Conservation (phyloP, 106 monocot species). For the Xerophyta viscosa region DNA sequence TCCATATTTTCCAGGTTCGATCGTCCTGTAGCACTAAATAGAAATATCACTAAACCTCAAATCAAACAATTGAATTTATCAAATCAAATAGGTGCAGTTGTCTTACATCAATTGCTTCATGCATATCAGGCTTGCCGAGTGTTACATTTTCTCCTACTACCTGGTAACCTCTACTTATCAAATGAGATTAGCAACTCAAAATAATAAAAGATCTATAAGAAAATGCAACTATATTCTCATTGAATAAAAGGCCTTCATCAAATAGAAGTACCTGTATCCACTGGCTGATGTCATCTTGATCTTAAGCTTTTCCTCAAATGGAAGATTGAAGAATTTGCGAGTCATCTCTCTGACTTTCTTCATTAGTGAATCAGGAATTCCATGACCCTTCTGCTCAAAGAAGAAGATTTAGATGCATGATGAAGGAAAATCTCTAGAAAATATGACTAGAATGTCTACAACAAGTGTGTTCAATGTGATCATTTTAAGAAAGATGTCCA, state of each 20-base stretch:
- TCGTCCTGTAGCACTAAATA: constrained; percentile 59
- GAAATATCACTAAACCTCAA: background rate
- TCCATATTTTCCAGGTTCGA: constrained; percentile 68
- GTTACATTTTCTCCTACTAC: constrained; percentile 82
- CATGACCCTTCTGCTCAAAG: constrained; percentile 75
- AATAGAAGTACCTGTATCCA: constrained; percentile 56
- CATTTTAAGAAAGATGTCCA: no score
- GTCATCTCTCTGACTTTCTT: constrained; percentile 72
- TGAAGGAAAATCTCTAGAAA: no score
- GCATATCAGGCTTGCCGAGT: constrained; percentile 79
- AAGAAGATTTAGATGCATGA: background rate
- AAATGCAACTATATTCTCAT: background rate
- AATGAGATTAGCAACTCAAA: background rate
- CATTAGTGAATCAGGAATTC: constrained; percentile 64
- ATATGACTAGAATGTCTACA: no score
- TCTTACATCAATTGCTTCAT: constrained; percentile 98
- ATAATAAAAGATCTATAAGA: no score
- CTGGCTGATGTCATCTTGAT: constrained; percentile 70
- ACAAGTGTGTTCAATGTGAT: no score
- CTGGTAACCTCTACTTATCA: constrained; percentile 73
- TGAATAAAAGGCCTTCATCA: background rate
- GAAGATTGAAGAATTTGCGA: constrained; percentile 60
- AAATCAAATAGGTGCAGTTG: background rate
- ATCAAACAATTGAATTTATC: background rate
- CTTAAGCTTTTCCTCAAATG: constrained; percentile 71